Evolutionary conservation across 2,329 filamentous ascomycete genomes (phyloP).

Genomic region (Fusarium sp.): DNA sequence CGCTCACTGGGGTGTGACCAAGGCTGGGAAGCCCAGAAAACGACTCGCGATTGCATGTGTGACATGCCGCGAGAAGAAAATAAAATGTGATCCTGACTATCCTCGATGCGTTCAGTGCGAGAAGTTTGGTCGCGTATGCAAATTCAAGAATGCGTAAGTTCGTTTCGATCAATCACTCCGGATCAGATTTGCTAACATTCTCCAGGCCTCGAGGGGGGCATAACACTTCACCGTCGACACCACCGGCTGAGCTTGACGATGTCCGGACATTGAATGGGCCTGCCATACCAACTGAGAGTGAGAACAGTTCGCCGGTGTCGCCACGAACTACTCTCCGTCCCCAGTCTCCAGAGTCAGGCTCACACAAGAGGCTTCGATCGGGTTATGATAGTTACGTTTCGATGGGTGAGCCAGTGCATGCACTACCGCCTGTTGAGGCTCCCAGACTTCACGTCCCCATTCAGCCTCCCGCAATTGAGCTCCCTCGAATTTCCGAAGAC

Average conservation of each 20-base stretch:
- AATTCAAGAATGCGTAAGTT: conserved; percentile 85
- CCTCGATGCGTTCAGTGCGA: conserved; percentile 91
- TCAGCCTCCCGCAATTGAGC: conserved; percentile 50
- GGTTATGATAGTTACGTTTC: conserved; percentile 58
- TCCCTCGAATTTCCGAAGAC: conserved; percentile 60
- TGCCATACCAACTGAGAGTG: conserved; percentile 51
- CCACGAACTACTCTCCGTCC: conserved; percentile 52
- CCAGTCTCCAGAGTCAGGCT: conserved; percentile 47
- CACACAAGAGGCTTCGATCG: conserved; percentile 60
- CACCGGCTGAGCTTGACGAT: conserved; percentile 61
- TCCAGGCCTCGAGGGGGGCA: conserved; percentile 65
- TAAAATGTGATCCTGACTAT: conserved; percentile 91
- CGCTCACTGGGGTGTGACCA: conserved; percentile 92
- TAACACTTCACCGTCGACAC: conserved; percentile 64
- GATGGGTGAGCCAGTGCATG: conserved; percentile 44
- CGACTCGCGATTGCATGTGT: conserved; percentile 91
- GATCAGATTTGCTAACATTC: conserved; percentile 4
- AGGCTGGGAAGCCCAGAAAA: conserved; percentile 92
- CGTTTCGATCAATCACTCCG: not conserved
- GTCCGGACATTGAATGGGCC: conserved; percentile 48
- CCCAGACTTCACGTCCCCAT: conserved; percentile 49
- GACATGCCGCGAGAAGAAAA: conserved; percentile 95
- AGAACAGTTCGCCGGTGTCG: conserved; percentile 59
- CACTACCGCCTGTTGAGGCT: conserved; percentile 48
- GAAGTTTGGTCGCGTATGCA: conserved; percentile 87